Evolutionary conservation across 2,329 filamentous ascomycete genomes (phyloP).

Genomic region (Stagonosporopsis vannaccii): DNA sequence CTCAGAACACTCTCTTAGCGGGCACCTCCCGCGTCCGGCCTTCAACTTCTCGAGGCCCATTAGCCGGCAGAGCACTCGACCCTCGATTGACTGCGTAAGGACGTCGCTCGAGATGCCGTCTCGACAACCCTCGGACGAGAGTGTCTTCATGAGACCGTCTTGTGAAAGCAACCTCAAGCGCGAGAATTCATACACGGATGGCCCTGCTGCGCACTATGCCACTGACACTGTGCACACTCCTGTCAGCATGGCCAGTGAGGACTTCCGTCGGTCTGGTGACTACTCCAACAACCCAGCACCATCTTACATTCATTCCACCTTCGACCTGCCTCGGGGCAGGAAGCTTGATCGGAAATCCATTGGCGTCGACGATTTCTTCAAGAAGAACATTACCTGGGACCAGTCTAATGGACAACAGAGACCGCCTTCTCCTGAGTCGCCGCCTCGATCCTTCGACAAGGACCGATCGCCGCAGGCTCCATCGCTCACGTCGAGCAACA

Average conservation of each 20-base stretch:
- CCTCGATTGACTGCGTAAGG: slow-evolving; percentile 50
- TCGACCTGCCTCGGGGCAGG: slow-evolving; percentile 82
- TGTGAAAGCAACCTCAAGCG: slow-evolving; percentile 48
- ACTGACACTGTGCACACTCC: slow-evolving; percentile 74
- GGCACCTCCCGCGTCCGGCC: slow-evolving; percentile 71
- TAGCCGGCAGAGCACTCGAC: slow-evolving; percentile 71
- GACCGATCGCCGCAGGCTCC: slow-evolving; percentile 34
- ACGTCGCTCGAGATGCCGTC: slow-evolving; percentile 46
- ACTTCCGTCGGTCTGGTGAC: slow-evolving; percentile 63
- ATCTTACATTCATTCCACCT: slow-evolving; percentile 88
- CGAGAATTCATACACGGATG: slow-evolving; percentile 50
- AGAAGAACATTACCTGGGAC: slow-evolving; percentile 68
- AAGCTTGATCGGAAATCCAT: slow-evolving; percentile 68
- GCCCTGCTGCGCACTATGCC: slow-evolving; percentile 65
- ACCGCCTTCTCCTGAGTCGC: slow-evolving; percentile 50
- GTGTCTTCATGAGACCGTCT: slow-evolving; percentile 47
- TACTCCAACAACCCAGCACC: slow-evolving; percentile 64
- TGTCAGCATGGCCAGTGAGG: slow-evolving; percentile 75
- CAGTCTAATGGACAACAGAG: slow-evolving; percentile 45
- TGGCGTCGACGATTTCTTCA: slow-evolving; percentile 49
- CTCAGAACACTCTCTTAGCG: slow-evolving; percentile 76
- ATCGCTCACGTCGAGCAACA: slow-evolving; percentile 53
- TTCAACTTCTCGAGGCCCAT: slow-evolving; percentile 95
- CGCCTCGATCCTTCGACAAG: slow-evolving; percentile 47
- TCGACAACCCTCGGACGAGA: slow-evolving; percentile 48